A percentile compares a stretch with the other conserved stretches of the same genome.
phyloP scores from a whole-genome alignment of 176 grass and related monocot species.

The Eremochloa ophiuroides region DNA sequence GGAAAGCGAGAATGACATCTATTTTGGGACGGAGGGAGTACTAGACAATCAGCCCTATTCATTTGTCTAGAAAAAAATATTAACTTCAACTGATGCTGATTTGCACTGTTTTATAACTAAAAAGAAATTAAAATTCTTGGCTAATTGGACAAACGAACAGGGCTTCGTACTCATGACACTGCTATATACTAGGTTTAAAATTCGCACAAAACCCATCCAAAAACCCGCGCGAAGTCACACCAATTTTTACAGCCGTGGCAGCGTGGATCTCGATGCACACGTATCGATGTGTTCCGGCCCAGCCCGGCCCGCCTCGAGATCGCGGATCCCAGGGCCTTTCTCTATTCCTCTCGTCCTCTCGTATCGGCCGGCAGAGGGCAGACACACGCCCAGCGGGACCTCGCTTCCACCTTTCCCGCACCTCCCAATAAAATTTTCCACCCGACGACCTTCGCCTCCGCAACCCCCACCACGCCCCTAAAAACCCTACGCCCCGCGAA shows the following conservation, averaged over 20 bases:
- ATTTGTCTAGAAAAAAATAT: no score
- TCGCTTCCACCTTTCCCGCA: neutral
- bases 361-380: neutral
- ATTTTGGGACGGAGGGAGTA: no score
- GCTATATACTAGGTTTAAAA: no score
- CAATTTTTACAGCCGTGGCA: neutral
- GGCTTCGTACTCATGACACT: no score
- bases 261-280: neutral
- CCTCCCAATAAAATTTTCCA: neutral
- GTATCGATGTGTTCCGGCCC: neutral
- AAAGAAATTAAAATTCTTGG: no score
- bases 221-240: neutral
- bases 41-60: no score
- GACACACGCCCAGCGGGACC: neutral
- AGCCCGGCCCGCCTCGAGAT: neutral
- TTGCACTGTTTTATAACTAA: no score
- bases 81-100: no score
- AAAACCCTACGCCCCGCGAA: conserved; percentile 42
- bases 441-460: neutral
- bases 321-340: neutral
- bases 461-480: neutral
- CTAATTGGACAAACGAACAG: no score
- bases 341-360: neutral
- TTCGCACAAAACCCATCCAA: neutral
- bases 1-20: no score